phyloP scores from a whole-genome alignment of 768 basidiomycete species.

The Kwoniella pini region DNA sequence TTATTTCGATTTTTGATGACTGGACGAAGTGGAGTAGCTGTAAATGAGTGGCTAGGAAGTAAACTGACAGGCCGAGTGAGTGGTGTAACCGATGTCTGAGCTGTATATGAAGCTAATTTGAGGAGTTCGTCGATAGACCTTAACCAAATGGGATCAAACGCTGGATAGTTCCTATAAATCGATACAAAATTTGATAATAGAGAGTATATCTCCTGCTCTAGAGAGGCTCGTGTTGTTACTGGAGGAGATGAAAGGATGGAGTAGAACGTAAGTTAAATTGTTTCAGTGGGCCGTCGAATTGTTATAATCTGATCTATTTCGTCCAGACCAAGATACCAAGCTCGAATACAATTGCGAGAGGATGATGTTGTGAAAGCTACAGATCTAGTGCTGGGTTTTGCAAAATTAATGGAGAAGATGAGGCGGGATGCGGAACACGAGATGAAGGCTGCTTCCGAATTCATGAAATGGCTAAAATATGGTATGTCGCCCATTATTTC shows the following conservation, averaged over 20 bases:
- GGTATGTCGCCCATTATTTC: conserved; percentile 31
- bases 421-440: conserved; percentile 31
- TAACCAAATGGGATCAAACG: conserved; percentile 42
- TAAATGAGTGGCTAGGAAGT: conserved; percentile 46
- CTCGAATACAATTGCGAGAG: conserved; percentile 4
- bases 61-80: conserved; percentile 39
- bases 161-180: conserved; percentile 24
- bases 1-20: conserved; percentile 43
- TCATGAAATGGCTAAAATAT: conserved; percentile 44
- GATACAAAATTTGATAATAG: conserved; percentile 32
- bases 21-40: conserved; percentile 33
- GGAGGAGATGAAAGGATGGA: conserved; percentile 39
- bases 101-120: no score
- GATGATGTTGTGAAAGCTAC: conserved; percentile 9
- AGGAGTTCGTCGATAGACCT: no score
- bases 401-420: conserved; percentile 28
- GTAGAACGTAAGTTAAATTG: conserved; percentile 18
- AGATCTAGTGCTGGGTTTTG: conserved; percentile 21
- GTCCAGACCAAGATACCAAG: conserved; percentile 4
- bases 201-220: conserved; percentile 37
- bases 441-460: conserved; percentile 29
- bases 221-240: conserved; percentile 34
- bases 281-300: no score
- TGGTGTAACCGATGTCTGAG: neutral
- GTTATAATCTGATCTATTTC: neutral